phyloP scores from a whole-genome alignment of 805 yeast genomes.

The Nakazawaea laoshanensis region DNA sequence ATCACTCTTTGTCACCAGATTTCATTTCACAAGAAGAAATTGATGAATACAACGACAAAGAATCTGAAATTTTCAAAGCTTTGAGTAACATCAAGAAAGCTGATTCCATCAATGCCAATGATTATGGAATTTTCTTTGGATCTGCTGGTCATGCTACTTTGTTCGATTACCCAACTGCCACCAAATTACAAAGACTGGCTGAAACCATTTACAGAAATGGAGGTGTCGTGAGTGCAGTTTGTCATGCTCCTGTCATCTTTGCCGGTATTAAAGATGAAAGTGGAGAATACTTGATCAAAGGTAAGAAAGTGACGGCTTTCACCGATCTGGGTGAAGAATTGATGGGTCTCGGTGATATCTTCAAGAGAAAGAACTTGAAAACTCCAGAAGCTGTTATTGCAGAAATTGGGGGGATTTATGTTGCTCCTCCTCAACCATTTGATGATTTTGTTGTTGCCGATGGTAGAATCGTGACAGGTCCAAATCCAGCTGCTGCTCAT shows the following conservation, averaged over 20 bases:
- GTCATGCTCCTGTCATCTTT: constrained; percentile 61
- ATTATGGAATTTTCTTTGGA: constrained; percentile 48
- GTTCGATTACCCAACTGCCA: constrained; percentile 49
- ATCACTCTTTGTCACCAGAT: constrained; percentile 35
- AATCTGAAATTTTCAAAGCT: constrained; percentile 29
- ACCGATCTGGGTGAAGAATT: constrained; percentile 43
- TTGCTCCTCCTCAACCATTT: constrained; percentile 42
- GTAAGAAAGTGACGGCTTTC: constrained; percentile 54
- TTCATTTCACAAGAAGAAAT: constrained; percentile 38
- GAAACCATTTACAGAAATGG: constrained; percentile 36
- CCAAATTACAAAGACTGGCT: constrained; percentile 35
- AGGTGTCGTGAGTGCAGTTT: constrained; percentile 56
- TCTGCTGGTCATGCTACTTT: constrained; percentile 62
- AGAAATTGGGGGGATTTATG: constrained; percentile 33
- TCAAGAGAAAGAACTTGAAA: constrained; percentile 20
- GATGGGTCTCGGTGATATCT: constrained; percentile 18
- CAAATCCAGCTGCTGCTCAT: constrained; percentile 50
- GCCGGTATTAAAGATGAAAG: constrained; percentile 35
- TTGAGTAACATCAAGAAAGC: constrained; percentile 36
- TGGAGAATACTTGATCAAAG: constrained; percentile 38
- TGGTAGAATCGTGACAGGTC: constrained; percentile 57
- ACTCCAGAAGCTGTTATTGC: constrained; percentile 30
- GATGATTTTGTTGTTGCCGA: constrained; percentile 43
- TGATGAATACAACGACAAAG: constrained; percentile 20
- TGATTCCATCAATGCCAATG: constrained; percentile 35